Conservation (phyloP, 176 grass and related monocot species). For the Ensete ventricosum region DNA sequence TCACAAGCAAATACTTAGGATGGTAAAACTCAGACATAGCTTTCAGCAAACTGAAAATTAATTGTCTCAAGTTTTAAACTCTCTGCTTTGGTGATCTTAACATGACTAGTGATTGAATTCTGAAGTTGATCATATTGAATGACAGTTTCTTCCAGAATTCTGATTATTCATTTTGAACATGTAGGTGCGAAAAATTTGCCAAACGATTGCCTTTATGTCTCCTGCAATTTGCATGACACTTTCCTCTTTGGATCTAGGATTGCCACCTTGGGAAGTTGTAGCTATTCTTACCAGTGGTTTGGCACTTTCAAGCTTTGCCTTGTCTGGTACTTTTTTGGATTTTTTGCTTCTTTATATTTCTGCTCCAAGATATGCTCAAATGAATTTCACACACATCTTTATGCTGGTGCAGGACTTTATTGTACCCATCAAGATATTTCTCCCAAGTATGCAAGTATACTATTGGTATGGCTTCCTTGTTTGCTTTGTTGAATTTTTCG, state of each 20-base stretch:
- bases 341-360: conserved; percentile 11
- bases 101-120: background rate
- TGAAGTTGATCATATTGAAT: background rate
- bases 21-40: background rate
- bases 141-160: background rate
- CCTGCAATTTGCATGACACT: conserved; percentile 91
- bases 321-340: conserved; percentile 51
- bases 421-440: conserved; percentile 99
- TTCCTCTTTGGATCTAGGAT: conserved; percentile 89
- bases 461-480: conserved; percentile 51
- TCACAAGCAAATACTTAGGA: background rate
- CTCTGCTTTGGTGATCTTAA: background rate
- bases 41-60: background rate
- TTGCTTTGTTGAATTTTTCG: background rate
- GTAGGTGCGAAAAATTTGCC: conserved; percentile 97
- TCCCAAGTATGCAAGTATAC: conserved; percentile 93
- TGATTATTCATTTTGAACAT: conserved; percentile 22
- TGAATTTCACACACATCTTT: background rate
- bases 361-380: background rate
- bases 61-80: background rate
- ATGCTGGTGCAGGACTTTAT: conserved; percentile 61
- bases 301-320: conserved; percentile 88
- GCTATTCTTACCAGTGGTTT: conserved; percentile 74
- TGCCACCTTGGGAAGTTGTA: conserved; percentile 81
- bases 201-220: conserved; percentile 93